A percentile compares a stretch with the other conserved stretches of the same genome.
Evolutionary conservation across 345 rosid genomes (phyloP).

Genomic region (Populus euphratica): DNA sequence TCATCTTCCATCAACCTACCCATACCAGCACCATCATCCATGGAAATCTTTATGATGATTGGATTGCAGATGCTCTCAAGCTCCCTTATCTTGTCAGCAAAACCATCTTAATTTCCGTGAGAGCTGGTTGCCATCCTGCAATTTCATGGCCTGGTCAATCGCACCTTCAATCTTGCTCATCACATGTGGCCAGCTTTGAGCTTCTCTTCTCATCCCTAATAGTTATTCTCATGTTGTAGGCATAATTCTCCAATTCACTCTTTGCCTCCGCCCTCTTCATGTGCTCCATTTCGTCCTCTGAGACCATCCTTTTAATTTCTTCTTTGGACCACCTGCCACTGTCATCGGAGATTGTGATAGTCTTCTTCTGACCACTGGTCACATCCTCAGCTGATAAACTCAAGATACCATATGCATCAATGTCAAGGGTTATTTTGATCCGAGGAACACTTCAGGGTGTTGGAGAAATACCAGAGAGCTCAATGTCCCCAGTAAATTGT

Average conservation of each 20-base stretch:
- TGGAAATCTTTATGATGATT: constrained; percentile 7
- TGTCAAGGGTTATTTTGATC: constrained; percentile 24
- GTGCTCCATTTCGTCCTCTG: constrained; percentile 11
- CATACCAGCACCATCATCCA: too few species aligned
- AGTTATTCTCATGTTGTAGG: background rate
- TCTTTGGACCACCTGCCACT: constrained; percentile 10
- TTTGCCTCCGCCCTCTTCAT: constrained; percentile 9
- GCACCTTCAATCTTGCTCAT: constrained; percentile 10
- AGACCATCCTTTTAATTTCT: constrained; percentile 13
- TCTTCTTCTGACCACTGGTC: constrained; percentile 20
- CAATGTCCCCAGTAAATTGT: constrained; percentile 24
- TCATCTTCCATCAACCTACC: too few species aligned
- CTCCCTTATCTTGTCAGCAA: constrained; percentile 9
- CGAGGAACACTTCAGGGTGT: constrained; percentile 27
- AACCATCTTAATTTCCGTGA: background rate
- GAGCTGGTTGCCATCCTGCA: too few species aligned
- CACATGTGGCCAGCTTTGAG: background rate
- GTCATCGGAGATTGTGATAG: constrained; percentile 18
- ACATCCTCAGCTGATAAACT: constrained; percentile 25
- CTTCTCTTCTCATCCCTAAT: constrained; percentile 3
- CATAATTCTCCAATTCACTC: constrained; percentile 8
- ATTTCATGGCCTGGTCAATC: background rate
- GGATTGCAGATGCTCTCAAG: constrained; percentile 1
- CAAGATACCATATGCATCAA: constrained; percentile 26
- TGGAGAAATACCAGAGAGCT: constrained; percentile 29